phyloP scores from a whole-genome alignment of 306 rosid species.

The Lotus japonicus region DNA sequence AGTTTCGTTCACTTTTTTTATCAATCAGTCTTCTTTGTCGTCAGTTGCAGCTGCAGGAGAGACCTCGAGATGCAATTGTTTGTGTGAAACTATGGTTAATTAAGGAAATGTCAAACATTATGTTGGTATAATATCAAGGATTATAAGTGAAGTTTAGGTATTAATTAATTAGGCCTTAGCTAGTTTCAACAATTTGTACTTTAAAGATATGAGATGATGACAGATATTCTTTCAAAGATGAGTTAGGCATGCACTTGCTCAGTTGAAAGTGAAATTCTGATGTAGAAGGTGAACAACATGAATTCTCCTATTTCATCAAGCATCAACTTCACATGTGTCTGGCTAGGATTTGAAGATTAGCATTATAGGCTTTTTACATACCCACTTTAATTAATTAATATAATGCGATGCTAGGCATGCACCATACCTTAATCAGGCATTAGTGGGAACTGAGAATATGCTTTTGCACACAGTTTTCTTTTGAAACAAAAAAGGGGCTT shows the following conservation, averaged over 20 bases:
- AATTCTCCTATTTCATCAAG: background rate
- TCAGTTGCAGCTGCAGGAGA: too few relatives aligned
- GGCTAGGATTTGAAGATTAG: background rate
- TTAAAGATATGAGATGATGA: background rate
- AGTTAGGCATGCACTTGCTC: background rate
- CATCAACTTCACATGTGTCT: too few relatives aligned
- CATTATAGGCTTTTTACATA: background rate
- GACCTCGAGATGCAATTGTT: too few relatives aligned
- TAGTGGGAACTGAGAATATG: slow-evolving; percentile 19
- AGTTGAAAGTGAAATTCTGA: background rate
- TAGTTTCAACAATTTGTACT: background rate
- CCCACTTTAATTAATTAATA: background rate
- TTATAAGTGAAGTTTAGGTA: background rate
- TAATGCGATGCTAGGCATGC: background rate
- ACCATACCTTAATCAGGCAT: background rate
- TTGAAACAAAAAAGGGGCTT: slow-evolving; percentile 6
- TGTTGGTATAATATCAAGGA: background rate
- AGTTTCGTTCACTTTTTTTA: too few relatives aligned
- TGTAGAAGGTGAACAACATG: background rate
- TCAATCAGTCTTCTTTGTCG: too few relatives aligned
- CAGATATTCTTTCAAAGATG: background rate
- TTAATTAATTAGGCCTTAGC: background rate
- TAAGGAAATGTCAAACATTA: background rate
- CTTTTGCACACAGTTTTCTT: background rate
- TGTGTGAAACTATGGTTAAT: too few relatives aligned